Base-by-base conservation (phyloP, 1,139 yeast genomes). In the Hansenula anomala region DNA sequence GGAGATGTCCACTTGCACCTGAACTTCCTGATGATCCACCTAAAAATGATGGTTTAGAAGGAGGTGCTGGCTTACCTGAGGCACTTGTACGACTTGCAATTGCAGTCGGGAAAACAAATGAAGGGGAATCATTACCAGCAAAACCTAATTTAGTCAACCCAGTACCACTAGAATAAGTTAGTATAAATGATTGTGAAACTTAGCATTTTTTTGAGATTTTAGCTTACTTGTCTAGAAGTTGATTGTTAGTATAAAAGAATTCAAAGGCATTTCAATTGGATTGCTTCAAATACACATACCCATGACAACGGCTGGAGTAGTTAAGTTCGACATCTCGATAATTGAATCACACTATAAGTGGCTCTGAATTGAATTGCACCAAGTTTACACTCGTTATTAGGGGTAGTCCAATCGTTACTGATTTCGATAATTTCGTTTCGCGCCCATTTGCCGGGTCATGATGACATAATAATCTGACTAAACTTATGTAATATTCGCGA, bases 51-150 rank as follows among this genome's bases (percentile, higher is more conserved):
- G 51, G 43, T 26, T 47, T 48, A 3, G 51, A 27, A 37, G 31
- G 59, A 58, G 44, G 32, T 39, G 46, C 27, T 39, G 49, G 36
- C 45, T 48, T 46, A 39, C 54, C 43, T 42, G 57, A 33, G 73
- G 65, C 82, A 69, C 35, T 42, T 8, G 56, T 42, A 33, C 58
- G 54, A 5, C 97, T 90, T 30, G 98, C 92, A 63, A 92, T 94
- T 12, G 96, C 97, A 1, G 99, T 92, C 36, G 99, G 99, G 58
- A 92, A 88, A 34, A 92, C 88, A 73, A 86, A 94, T 9, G 97
- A 89, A 27, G 99, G 99, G 14, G 97, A 77, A 65, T 92, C 98
- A 61, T 92, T 92, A 40, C 99, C 99, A 52, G 99, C 98, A 67
- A 90, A 92, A 22, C 99, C 99, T 48, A 92, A 75, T 62, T 92